Evolutionary conservation across 192 early-diverging fungal genomes (phyloP), one percentile per base, ranked within the genome.

Genomic region (Coemansia sp.): DNA sequence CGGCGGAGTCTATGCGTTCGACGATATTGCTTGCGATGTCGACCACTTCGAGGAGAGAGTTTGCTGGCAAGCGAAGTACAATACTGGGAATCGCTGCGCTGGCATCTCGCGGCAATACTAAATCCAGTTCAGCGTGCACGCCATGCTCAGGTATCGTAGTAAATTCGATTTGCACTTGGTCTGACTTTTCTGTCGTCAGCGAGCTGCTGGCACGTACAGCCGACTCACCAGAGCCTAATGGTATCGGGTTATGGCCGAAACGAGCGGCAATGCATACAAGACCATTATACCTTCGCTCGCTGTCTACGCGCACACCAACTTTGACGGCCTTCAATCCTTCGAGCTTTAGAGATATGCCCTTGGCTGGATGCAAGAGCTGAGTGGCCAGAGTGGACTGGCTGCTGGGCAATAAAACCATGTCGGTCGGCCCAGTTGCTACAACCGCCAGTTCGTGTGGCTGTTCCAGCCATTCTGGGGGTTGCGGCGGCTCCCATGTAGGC

Each of bases 11-110:
- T 11, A 81, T 44, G 0, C 45, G 46, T 6, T 39, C 33, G 2
- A 77, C 36, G n/a, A 59, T 31, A 14, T 29, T 19, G 6, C 42
- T 16, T 7, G 14, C 63, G n/a, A 81, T 59, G 13, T 56, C 31
- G 0, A 21, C 37, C 6, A 66, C 27, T 0, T 64, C 31, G 13
- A 78, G 45, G 8, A 59, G 63, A 4, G 73, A 66, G 31, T 63
- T 36, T 40, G 63, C 62, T 19, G 78, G 74, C 42, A 81, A 70
- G n/a, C 70, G 53, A 16, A 81, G 36, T 6, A 19, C 34, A 19
- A 81, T 33, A 10, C 44, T 44, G 0, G 73, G 69, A 34, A 75
- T 35, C 29, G 17, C 41, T 10, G 41, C 11, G 6, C 16, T 14
- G 3, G 46, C 39, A 14, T 29, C 36, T 24, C 8, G 51, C 14